Evolutionary conservation across 2,329 filamentous ascomycete species (phyloP).

Genomic region (Alternaria conjuncta): DNA sequence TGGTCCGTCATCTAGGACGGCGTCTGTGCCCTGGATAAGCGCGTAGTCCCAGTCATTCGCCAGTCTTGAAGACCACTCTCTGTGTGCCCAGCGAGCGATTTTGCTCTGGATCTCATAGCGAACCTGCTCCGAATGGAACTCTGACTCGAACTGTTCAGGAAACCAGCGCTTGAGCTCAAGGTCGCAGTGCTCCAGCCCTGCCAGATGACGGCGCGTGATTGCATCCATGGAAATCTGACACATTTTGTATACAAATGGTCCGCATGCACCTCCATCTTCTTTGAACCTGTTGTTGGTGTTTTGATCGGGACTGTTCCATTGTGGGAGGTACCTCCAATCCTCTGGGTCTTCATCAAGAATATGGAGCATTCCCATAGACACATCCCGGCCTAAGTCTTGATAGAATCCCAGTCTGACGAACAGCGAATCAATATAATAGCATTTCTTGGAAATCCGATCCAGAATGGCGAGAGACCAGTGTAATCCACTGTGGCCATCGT

Average conservation of each 20-base stretch:
- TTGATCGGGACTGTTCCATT: slow-evolving; percentile 20
- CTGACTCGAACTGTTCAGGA: background rate
- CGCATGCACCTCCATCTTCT: slow-evolving; percentile 25
- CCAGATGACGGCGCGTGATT: background rate
- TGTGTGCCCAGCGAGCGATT: slow-evolving; percentile 7
- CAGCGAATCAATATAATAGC: slow-evolving; percentile 30
- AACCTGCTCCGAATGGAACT: slow-evolving; percentile 10
- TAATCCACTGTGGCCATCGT: slow-evolving; percentile 8
- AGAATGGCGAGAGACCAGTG: slow-evolving; percentile 35
- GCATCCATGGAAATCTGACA: background rate
- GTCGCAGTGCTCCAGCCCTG: background rate
- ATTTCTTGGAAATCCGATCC: slow-evolving; percentile 5
- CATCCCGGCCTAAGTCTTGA: background rate
- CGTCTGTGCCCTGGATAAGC: background rate
- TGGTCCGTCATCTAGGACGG: background rate
- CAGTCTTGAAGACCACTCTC: background rate
- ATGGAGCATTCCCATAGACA: slow-evolving; percentile 11
- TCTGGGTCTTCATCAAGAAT: slow-evolving; percentile 17
- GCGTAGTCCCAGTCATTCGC: background rate
- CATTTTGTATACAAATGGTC: slow-evolving; percentile 29
- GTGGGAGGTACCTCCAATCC: background rate
- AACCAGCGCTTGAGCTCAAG: background rate
- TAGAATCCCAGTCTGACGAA: background rate
- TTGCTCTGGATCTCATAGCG: slow-evolving; percentile 7
- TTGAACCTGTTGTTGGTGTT: slow-evolving; percentile 13